Conservation (phyloP, 2,329 filamentous ascomycete species). For the Nakataea oryzae region DNA sequence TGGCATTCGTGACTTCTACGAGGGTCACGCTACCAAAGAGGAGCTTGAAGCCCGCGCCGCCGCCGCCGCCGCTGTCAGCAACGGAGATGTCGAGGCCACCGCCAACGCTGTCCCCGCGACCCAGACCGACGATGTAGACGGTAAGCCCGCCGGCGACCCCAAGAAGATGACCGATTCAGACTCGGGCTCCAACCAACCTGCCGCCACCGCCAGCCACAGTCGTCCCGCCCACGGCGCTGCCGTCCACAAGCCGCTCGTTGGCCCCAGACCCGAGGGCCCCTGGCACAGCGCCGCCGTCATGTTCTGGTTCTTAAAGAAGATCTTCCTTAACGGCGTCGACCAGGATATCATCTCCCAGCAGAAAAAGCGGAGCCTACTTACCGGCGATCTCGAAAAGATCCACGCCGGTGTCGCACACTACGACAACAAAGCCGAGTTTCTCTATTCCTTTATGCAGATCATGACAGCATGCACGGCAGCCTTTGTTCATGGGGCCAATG, state of each 20-base stretch:
- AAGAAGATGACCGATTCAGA: constrained; percentile 3
- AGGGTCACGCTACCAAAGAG: constrained; percentile 42
- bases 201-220: constrained; percentile 7
- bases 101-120: not conserved
- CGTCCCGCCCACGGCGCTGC: constrained; percentile 2
- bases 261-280: constrained; percentile 27
- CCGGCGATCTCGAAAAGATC: constrained; percentile 40
- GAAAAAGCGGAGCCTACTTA: constrained; percentile 28
- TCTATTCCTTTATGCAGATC: constrained; percentile 50
- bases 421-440: constrained; percentile 51
- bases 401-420: constrained; percentile 49
- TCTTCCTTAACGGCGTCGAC: constrained; percentile 35
- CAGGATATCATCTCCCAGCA: constrained; percentile 27
- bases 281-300: constrained; percentile 31
- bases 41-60: constrained; percentile 33
- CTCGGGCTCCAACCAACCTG: constrained; percentile 13
- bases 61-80: constrained; percentile 10
- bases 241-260: constrained; percentile 17
- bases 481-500: constrained; percentile 58
- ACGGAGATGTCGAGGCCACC: constrained; percentile 13
- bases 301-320: constrained; percentile 33
- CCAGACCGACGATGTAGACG: constrained; percentile 6
- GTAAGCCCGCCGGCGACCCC: constrained; percentile 5
- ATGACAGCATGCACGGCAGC: constrained; percentile 52
- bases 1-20: constrained; percentile 43